Evolutionary conservation across 129 eudicot genomes (phyloP).

Genomic region (Flaveria sonorensis): DNA sequence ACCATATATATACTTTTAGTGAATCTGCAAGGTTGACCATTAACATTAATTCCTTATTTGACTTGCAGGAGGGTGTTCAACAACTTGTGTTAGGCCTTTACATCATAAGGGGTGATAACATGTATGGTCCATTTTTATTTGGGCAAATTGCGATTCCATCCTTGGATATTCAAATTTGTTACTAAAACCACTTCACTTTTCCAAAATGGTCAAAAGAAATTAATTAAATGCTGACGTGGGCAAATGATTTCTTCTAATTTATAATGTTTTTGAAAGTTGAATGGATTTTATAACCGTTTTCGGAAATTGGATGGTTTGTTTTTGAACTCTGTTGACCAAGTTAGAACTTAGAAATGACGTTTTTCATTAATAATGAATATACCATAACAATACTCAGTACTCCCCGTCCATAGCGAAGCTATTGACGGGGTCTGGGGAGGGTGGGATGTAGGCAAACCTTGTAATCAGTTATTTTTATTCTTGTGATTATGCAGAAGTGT

Average conservation of each 20-base stretch:
- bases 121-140: conserved; percentile 45
- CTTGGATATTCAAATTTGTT: background rate
- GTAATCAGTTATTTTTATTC: conserved; percentile 4
- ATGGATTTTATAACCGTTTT: too few species aligned
- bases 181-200: background rate
- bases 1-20: background rate
- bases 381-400: too few species aligned
- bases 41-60: conserved; percentile 14
- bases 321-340: background rate
- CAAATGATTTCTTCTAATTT: background rate
- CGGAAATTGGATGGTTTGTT: background rate
- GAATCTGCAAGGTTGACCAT: conserved; percentile 3
- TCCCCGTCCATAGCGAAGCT: too few species aligned
- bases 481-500: conserved; percentile 63
- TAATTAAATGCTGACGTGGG: background rate
- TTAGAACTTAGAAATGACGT: background rate
- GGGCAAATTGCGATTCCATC: background rate
- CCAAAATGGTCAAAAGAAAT: conserved; percentile 1
- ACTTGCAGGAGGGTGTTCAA: conserved; percentile 81
- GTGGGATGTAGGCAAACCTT: background rate
- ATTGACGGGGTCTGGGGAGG: too few species aligned
- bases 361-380: background rate
- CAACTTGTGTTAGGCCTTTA: conserved; percentile 89
- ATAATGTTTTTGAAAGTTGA: background rate
- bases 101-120: conserved; percentile 93